Evolutionary conservation across 305 asterid species (phyloP).

Genomic region (Lippia alba): DNA sequence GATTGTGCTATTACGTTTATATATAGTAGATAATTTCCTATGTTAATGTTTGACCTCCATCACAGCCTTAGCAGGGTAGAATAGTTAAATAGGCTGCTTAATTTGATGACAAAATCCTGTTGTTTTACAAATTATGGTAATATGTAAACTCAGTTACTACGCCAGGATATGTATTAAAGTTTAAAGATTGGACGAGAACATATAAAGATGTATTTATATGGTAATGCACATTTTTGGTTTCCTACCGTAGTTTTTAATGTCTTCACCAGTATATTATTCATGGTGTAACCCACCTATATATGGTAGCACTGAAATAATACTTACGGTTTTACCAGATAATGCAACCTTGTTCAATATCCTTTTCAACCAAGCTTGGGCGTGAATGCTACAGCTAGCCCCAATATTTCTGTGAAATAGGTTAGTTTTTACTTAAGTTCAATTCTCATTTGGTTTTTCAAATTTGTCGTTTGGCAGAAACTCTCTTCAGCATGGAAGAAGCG

Average conservation of each 20-base stretch:
- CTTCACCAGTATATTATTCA: slow-evolving; percentile 1
- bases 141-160: neutral
- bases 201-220: neutral
- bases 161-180: neutral
- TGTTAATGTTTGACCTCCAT: neutral
- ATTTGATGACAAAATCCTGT: slow-evolving; percentile 4
- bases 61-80: neutral
- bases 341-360: slow-evolving; percentile 7
- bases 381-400: neutral
- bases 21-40: neutral
- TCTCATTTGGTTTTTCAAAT: slow-evolving; percentile 36
- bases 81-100: neutral
- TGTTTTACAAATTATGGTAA: neutral
- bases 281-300: neutral
- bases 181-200: neutral
- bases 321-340: slow-evolving; percentile 1
- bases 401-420: neutral
- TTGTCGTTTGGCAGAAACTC: slow-evolving; percentile 58
- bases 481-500: slow-evolving; percentile 68
- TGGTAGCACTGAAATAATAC: neutral
- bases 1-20: neutral
- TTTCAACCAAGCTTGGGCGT: slow-evolving; percentile 14
- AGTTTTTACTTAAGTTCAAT: slow-evolving; percentile 23
- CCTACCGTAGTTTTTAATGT: slow-evolving; percentile 15
- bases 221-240: slow-evolving; percentile 13